Evolutionary conservation across 2,329 filamentous ascomycete genomes (phyloP), one percentile per base, ranked within the genome.

Genomic region (Pseudogymnoascus sp.): DNA sequence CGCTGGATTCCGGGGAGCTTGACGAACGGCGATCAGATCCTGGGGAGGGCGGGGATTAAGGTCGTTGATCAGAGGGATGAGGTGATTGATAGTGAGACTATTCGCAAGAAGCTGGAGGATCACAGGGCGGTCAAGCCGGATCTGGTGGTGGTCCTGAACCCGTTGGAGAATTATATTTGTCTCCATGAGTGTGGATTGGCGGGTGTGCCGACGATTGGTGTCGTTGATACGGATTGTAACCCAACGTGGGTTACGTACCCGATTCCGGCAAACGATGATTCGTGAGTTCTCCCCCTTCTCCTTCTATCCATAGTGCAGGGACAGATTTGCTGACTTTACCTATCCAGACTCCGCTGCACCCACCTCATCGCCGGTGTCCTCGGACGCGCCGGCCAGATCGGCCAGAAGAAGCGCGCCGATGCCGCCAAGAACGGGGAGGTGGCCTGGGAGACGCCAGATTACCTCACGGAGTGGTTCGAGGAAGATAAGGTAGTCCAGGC

Each of bases 241-340:
- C 91, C 95, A 0, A 91, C 91, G 0, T 93, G 90, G 85, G 92
- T 97, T 60, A 97, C 95, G 3, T 99, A 99, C 74, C 90, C 90
- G 13, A 97, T 99, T 69, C 95, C 95, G 1, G 91, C 91, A 60
- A 99, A 99, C 75, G 95, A 99, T 73, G 95, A 99, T 81, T 92
- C 88, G 88, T 91, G 75, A 72, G 81, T 74, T 59, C 17, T 21
- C 31, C 11, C 7, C 13, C 17, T 31, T 29, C 37, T 44, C 35
- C 19, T 50, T 35, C 7, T 15, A 31, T 26, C n/a, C 33, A 17
- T 37, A 19, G 19, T 63, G 19, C 33, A 4, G n/a, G 21, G 3
- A 17, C 64, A n/a, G 15, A 60, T 62, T 64, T 29, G 7, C 44
- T 50, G 23, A 50, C 44, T 11, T 31, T 2, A 23, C 42, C 13